Conservation (phyloP, 1,284 basidiomycete species). For the Cystobasidium pallidum region DNA sequence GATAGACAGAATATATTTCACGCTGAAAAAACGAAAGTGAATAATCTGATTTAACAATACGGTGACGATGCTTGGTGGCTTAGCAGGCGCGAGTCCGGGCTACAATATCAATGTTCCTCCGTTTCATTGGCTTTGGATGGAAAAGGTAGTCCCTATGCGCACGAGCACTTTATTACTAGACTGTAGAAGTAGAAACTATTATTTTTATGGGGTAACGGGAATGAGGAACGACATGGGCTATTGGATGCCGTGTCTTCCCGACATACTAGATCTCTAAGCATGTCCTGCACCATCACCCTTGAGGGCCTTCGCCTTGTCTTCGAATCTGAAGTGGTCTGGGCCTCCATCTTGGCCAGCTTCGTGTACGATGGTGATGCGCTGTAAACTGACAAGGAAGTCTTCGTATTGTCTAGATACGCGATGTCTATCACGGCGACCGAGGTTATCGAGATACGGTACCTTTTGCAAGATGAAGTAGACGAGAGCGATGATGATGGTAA, state of each 20-base stretch:
- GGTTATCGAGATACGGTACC: slow-evolving; percentile 60
- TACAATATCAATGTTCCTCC: neutral
- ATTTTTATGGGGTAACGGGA: neutral
- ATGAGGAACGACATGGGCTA: neutral
- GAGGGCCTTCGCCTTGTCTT: slow-evolving; percentile 42
- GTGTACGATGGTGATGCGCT: slow-evolving; percentile 43
- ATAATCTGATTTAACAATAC: neutral
- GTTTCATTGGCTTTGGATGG: neutral
- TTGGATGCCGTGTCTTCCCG: neutral
- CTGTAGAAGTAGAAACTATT: neutral
- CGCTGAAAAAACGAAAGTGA: neutral
- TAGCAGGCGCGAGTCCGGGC: neutral
- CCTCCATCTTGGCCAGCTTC: slow-evolving; percentile 35
- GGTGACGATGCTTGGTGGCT: slow-evolving; percentile 20
- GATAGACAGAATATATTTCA: slow-evolving; percentile 8
- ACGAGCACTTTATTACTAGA: slow-evolving; percentile 16
- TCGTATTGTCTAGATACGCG: slow-evolving; percentile 42
- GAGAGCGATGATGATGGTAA: slow-evolving; percentile 60
- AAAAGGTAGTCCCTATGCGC: neutral
- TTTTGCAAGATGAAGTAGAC: slow-evolving; percentile 59
- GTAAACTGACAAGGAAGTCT: slow-evolving; percentile 40
- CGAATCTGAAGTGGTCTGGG: slow-evolving; percentile 36
- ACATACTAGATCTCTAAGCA: slow-evolving; percentile 6
- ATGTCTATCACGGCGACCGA: slow-evolving; percentile 60
- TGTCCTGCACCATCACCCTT: slow-evolving; percentile 34